Conservation (phyloP, 192 early-diverging fungal species). For the Funneliformis geosporum region DNA sequence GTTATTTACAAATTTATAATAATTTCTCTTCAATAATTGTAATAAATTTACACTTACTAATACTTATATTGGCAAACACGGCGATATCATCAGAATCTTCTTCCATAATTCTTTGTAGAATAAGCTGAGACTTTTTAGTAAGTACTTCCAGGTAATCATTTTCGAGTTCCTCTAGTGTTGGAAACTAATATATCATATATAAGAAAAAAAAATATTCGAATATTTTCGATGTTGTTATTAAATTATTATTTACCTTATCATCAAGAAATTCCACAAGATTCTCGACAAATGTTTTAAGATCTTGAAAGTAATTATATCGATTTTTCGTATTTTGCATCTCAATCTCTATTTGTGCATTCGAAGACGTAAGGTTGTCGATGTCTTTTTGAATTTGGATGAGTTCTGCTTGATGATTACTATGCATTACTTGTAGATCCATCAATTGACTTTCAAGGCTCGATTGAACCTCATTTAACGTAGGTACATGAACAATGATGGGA, state of each 20-base stretch:
- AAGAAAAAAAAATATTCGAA: neutral
- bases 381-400: conserved; percentile 42
- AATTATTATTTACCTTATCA: conserved; percentile 43
- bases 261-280: conserved; percentile 58
- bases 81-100: conserved; percentile 47
- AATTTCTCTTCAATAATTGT: conserved; percentile 28
- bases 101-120: conserved; percentile 37
- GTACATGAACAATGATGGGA: conserved; percentile 42
- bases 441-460: conserved; percentile 36
- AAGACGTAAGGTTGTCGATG: conserved; percentile 33
- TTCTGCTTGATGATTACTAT: conserved; percentile 40
- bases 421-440: conserved; percentile 33
- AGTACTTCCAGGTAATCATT: conserved; percentile 45
- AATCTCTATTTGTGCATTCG: conserved; percentile 39
- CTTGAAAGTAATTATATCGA: conserved; percentile 58
- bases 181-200: conserved; percentile 37
- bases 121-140: conserved; percentile 35
- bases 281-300: conserved; percentile 46
- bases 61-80: conserved; percentile 20
- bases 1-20: conserved; percentile 17
- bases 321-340: conserved; percentile 43
- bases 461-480: conserved; percentile 44
- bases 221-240: neutral
- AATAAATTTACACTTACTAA: conserved; percentile 32
- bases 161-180: conserved; percentile 54